Percentiles rank a stretch among this genome's conserved stretches.
Conservation (phyloP, 345 rosid genomes). For the Pistacia vera region DNA sequence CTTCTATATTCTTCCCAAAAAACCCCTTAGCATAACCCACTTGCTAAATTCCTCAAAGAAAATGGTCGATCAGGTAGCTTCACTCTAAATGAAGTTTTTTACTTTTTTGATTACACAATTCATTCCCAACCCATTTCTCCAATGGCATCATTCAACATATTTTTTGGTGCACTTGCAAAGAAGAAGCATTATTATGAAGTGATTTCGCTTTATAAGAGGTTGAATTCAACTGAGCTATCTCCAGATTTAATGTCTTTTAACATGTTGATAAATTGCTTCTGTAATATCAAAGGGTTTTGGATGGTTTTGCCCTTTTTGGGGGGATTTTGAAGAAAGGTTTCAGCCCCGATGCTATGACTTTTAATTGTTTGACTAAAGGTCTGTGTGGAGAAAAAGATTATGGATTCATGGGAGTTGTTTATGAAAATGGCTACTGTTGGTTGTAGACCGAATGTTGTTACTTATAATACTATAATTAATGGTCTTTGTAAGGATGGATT, state of each 20-base stretch:
- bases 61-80: too few species aligned
- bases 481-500: constrained; percentile 19
- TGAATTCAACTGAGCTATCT: not conserved
- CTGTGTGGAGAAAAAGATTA: constrained; percentile 14
- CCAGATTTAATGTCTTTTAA: constrained; percentile 25
- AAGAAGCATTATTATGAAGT: too few species aligned
- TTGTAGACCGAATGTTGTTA: constrained; percentile 17
- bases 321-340: constrained; percentile 25
- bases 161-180: too few species aligned
- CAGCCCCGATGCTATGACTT: constrained; percentile 23
- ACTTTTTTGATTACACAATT: too few species aligned
- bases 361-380: constrained; percentile 35
- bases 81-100: too few species aligned
- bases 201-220: too few species aligned
- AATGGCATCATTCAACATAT: too few species aligned
- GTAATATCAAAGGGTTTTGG: not conserved
- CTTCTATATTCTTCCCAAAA: too few species aligned
- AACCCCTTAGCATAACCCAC: too few species aligned
- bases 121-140: too few species aligned
- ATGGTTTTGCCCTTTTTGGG: constrained; percentile 32
- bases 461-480: constrained; percentile 24
- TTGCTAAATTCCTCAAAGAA: too few species aligned
- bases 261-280: constrained; percentile 23
- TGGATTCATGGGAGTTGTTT: not conserved
- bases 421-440: constrained; percentile 22